A percentile compares a stretch with the other conserved stretches of the same genome.
These are phyloP conservation scores for Hippophae rhamnoides DNA, from an alignment of 306 rosid species.

Conservation along the genomic window DNA sequence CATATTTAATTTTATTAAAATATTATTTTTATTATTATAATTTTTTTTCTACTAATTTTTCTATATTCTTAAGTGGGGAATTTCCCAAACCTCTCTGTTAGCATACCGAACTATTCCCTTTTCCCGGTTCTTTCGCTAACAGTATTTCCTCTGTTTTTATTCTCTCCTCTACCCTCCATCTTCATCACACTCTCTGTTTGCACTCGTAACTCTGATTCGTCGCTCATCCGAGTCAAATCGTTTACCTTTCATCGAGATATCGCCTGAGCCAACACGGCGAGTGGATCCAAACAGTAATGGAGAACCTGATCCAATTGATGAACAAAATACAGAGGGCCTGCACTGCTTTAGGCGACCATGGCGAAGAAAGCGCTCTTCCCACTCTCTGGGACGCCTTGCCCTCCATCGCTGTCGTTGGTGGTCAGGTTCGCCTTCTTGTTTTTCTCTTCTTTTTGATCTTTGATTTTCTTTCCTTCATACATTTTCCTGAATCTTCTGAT, in stretches of 20 bases:
- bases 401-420: slow-evolving; percentile 88
- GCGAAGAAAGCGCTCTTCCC: slow-evolving; percentile 69
- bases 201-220: background rate
- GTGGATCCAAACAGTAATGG: slow-evolving; percentile 34
- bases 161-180: slow-evolving; percentile 2
- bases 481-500: background rate
- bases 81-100: background rate
- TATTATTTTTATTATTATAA: no score
- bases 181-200: slow-evolving; percentile 4
- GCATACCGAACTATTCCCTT: background rate
- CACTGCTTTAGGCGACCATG: slow-evolving; percentile 85
- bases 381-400: slow-evolving; percentile 98
- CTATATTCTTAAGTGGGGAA: background rate
- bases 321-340: slow-evolving; percentile 91
- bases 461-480: background rate
- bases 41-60: no score
- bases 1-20: no score
- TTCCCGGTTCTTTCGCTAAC: slow-evolving; percentile 22
- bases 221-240: background rate
- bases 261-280: background rate
- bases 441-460: slow-evolving; percentile 1
- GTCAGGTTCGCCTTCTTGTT: slow-evolving; percentile 40
- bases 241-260: background rate
- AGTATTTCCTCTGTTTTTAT: background rate
- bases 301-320: slow-evolving; percentile 81